Evolutionary conservation across 139 green algal genomes (phyloP).

Genomic region (Marvania coccoides): DNA sequence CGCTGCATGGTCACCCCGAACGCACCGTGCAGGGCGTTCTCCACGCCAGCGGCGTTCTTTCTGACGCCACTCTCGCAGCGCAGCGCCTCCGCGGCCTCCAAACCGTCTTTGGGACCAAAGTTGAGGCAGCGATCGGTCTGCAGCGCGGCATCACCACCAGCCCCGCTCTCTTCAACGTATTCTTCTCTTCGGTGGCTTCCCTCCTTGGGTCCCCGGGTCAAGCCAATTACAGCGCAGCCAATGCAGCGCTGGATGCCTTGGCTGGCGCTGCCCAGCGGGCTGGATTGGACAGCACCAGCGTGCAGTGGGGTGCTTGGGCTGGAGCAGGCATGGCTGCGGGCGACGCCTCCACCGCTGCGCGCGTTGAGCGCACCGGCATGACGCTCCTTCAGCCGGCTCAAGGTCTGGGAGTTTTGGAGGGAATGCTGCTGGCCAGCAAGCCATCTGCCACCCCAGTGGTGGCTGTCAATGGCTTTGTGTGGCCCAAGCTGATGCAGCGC

Average conservation of each 20-base stretch:
- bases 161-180: slow-evolving; percentile 34
- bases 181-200: slow-evolving; percentile 74
- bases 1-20: background rate
- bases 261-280: slow-evolving; percentile 4
- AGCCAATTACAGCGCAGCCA: slow-evolving; percentile 71
- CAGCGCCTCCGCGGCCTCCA: slow-evolving; percentile 38
- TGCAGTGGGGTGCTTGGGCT: slow-evolving; percentile 89
- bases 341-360: slow-evolving; percentile 32
- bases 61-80: slow-evolving; percentile 53
- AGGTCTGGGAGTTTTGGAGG: slow-evolving; percentile 29
- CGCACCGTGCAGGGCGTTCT: slow-evolving; percentile 27
- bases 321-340: slow-evolving; percentile 73
- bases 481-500: slow-evolving; percentile 24
- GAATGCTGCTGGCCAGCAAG: slow-evolving; percentile 7
- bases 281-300: background rate
- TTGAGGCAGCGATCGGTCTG: background rate
- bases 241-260: slow-evolving; percentile 53
- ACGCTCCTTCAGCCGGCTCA: slow-evolving; percentile 21
- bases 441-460: slow-evolving; percentile 10
- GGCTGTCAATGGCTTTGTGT: slow-evolving; percentile 27
- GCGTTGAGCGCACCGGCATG: slow-evolving; percentile 70
- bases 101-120: slow-evolving; percentile 50
- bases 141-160: background rate
- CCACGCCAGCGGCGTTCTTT: slow-evolving; percentile 66
- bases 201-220: slow-evolving; percentile 76